Base-by-base conservation (phyloP, 1,139 yeast genomes). In the Taphrina flavorubra region DNA sequence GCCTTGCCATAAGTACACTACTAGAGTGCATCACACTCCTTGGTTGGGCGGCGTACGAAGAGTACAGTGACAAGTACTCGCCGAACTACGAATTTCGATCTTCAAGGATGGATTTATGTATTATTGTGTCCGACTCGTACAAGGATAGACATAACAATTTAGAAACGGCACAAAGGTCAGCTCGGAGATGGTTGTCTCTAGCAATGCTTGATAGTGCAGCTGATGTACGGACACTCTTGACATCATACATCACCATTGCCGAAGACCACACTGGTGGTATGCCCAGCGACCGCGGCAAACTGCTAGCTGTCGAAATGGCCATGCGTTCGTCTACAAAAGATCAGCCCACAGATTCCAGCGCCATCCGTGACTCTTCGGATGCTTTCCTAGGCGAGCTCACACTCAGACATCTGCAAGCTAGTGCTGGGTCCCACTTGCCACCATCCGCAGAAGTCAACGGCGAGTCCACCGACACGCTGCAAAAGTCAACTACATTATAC, bases 61-160 rank as follows among this genome's bases (percentile, higher is more conserved):
- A 94, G n/a, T 96, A 90, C 73, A 85, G 87, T 40, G 88, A 89
- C 75, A 91, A 87, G 77, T 94, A 91, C 76, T 90, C 89, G 71
- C 98, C 99, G 4, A 84, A 87, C 16, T 86, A 89, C 55, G 83
- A 83, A 42, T 92, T 89, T 75, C 77, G 80, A 46, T 84, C 97
- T n/a, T 80, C 83, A 57, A 74, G 72, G 61, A 31, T 51, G 14
- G 61, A 53, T 55, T 55, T 63, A 31, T 37, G 25, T 39, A 63
- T 63, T 25, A 44, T 34, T 37, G 67, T 55, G 39, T 53, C 61
- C 36, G 67, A 63, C 31, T 55, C 60, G 16, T 63, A 51, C 31
- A 13, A 31, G 7, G 67, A 63, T n/a, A 58, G 67, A 18, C 49
- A 63, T 11, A 25, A 39, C 20, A 63, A 53, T 44, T 47, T 63